These are phyloP conservation scores for Radiomyces spectabilis DNA, from an alignment of 192 early-diverging fungal species.

Conservation along the genomic window DNA sequence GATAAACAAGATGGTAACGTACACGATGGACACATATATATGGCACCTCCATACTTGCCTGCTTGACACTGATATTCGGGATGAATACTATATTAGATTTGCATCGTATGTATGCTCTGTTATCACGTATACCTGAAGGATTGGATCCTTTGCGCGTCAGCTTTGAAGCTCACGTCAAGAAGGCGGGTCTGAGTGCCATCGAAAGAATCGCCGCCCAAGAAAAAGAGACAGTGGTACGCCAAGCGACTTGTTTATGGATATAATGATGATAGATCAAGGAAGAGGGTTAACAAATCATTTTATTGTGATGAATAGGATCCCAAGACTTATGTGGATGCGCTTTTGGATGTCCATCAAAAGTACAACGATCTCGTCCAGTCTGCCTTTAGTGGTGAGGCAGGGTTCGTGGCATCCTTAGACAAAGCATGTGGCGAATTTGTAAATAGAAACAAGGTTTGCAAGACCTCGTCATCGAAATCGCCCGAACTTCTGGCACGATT, in stretches of 20 bases:
- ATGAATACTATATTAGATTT: slow-evolving; percentile 49
- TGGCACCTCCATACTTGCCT: neutral
- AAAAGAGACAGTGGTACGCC: slow-evolving; percentile 44
- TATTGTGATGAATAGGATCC: slow-evolving; percentile 50
- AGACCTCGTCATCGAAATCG: slow-evolving; percentile 32
- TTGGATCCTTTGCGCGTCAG: slow-evolving; percentile 48
- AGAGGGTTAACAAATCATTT: neutral
- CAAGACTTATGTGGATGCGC: slow-evolving; percentile 55
- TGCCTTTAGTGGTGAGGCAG: slow-evolving; percentile 58
- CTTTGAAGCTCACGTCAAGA: slow-evolving; percentile 61
- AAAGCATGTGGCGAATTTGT: slow-evolving; percentile 73
- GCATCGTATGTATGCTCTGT: slow-evolving; percentile 73
- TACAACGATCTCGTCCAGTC: slow-evolving; percentile 49
- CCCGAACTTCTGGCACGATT: slow-evolving; percentile 81
- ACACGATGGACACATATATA: neutral
- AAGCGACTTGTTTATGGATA: slow-evolving; percentile 6
- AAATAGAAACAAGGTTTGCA: slow-evolving; percentile 37
- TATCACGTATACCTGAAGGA: slow-evolving; percentile 59
- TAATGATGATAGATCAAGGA: neutral
- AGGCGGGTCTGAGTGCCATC: slow-evolving; percentile 73
- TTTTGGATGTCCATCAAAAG: slow-evolving; percentile 58
- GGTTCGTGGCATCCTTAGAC: slow-evolving; percentile 72
- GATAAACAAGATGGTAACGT: slow-evolving; percentile 68
- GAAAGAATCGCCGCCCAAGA: slow-evolving; percentile 58
- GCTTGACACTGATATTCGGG: neutral